phyloP scores from a whole-genome alignment of 75 land plant species.

The Pinus tabuliformis region DNA sequence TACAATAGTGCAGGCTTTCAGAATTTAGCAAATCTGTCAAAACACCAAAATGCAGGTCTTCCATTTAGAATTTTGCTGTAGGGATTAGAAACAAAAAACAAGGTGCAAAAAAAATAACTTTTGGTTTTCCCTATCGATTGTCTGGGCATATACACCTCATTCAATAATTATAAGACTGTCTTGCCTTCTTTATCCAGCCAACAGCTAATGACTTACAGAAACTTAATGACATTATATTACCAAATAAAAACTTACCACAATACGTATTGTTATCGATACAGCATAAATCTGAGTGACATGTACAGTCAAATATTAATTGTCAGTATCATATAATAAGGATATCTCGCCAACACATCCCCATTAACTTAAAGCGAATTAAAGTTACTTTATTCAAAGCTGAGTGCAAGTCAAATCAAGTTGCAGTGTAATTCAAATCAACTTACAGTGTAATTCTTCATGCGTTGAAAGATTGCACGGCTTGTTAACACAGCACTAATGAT shows the following conservation, averaged over 20 bases:
- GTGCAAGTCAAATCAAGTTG: slow-evolving; percentile 3
- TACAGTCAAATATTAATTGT: not conserved
- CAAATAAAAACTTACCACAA: slow-evolving; percentile 38
- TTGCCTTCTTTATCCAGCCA: not conserved
- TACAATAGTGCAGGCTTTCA: no score
- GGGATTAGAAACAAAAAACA: not conserved
- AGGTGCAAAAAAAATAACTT: not conserved
- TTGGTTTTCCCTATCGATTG: not conserved
- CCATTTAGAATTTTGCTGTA: not conserved
- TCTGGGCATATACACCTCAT: not conserved
- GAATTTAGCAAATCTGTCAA: not conserved
- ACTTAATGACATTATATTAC: not conserved
- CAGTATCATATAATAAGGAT: not conserved
- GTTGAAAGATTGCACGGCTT: slow-evolving; percentile 61
- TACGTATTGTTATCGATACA: slow-evolving; percentile 57
- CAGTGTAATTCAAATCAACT: slow-evolving; percentile 35
- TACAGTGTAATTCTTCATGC: slow-evolving; percentile 65
- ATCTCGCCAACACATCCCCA: not conserved
- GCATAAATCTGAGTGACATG: slow-evolving; percentile 44
- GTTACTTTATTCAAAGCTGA: not conserved
- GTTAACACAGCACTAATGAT: slow-evolving; percentile 61
- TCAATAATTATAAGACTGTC: not conserved
- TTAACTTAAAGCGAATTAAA: not conserved
- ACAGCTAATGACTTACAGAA: not conserved
- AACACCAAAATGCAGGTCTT: not conserved